Percentiles rank a stretch among this genome's conserved stretches.
phyloP scores from a whole-genome alignment of 495 filamentous ascomycete genomes.

The Annulohypoxylon maeteangense region DNA sequence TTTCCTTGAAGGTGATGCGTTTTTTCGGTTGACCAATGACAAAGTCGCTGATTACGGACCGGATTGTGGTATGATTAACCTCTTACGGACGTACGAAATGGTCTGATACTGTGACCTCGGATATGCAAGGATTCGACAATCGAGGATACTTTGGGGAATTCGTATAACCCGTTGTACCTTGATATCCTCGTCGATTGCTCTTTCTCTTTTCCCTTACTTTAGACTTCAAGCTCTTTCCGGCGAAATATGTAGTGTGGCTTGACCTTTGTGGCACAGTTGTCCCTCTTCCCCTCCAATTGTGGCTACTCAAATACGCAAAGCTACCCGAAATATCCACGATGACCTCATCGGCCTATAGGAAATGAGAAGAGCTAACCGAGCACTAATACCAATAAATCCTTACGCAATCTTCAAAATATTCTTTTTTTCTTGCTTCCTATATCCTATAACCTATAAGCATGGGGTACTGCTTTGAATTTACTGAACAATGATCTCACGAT shows the following conservation, averaged over 20 bases:
- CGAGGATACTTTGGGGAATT: background rate
- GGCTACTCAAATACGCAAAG: constrained; percentile 10
- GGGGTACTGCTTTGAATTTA: constrained; percentile 11
- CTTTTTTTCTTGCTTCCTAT: background rate
- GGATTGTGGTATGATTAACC: constrained; percentile 21
- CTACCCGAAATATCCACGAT: constrained; percentile 15
- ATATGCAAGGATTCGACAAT: constrained; percentile 4
- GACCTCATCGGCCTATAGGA: constrained; percentile 42
- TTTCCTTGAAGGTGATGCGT: constrained; percentile 18
- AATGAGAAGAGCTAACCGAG: constrained; percentile 27
- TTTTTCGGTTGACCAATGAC: constrained; percentile 31
- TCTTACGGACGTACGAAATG: constrained; percentile 10
- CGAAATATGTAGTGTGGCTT: constrained; percentile 22
- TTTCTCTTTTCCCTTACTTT: constrained; percentile 7
- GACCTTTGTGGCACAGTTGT: constrained; percentile 1
- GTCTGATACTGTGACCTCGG: constrained; percentile 23
- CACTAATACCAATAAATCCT: constrained; percentile 17
- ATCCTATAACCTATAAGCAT: constrained; percentile 25
- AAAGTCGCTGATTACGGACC: constrained; percentile 17
- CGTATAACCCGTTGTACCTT: background rate
- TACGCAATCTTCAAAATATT: background rate
- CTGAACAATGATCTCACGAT: constrained; percentile 43
- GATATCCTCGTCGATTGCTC: background rate
- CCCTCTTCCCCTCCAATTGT: background rate
- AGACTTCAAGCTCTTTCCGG: constrained; percentile 9